Evolutionary conservation across 2,329 filamentous ascomycete species (phyloP).

Genomic region (Sporothrix curviconia): DNA sequence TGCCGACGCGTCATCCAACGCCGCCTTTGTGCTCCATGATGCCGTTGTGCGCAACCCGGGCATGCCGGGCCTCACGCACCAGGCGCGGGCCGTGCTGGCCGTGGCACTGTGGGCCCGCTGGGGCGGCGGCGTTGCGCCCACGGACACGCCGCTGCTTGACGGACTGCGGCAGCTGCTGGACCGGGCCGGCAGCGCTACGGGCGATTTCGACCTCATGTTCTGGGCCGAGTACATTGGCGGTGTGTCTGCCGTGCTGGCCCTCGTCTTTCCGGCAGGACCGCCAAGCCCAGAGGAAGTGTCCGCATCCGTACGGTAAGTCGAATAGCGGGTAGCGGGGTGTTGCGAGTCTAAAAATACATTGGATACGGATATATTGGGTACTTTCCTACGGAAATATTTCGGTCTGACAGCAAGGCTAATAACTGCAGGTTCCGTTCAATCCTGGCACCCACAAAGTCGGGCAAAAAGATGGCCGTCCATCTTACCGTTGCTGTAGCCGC

Average conservation of each 20-base stretch:
- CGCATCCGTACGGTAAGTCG: conserved; percentile 36
- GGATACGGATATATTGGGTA: not conserved
- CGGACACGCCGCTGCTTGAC: conserved; percentile 38
- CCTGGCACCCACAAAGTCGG: conserved; percentile 17
- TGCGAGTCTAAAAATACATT: too few species aligned
- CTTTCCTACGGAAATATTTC: not conserved
- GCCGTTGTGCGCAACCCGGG: conserved; percentile 63
- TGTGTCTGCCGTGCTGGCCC: conserved; percentile 38
- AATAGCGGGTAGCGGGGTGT: too few species aligned
- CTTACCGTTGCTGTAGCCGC: conserved; percentile 8
- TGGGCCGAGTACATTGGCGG: conserved; percentile 50
- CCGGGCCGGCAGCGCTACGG: conserved; percentile 20
- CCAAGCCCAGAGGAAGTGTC: conserved; percentile 29
- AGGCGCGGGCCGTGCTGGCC: conserved; percentile 62
- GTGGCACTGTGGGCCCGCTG: conserved; percentile 68
- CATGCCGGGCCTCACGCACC: conserved; percentile 67
- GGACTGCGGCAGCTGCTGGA: conserved; percentile 38
- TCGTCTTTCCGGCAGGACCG: conserved; percentile 38
- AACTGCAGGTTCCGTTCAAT: not conserved
- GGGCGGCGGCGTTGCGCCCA: conserved; percentile 52
- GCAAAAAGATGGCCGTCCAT: conserved; percentile 29
- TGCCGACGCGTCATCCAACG: conserved; percentile 45
- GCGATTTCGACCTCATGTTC: conserved; percentile 31
- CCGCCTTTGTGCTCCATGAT: conserved; percentile 64
- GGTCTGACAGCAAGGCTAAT: too few species aligned